Conservation (phyloP, 345 rosid species). For the Toxicodendron radicans region DNA sequence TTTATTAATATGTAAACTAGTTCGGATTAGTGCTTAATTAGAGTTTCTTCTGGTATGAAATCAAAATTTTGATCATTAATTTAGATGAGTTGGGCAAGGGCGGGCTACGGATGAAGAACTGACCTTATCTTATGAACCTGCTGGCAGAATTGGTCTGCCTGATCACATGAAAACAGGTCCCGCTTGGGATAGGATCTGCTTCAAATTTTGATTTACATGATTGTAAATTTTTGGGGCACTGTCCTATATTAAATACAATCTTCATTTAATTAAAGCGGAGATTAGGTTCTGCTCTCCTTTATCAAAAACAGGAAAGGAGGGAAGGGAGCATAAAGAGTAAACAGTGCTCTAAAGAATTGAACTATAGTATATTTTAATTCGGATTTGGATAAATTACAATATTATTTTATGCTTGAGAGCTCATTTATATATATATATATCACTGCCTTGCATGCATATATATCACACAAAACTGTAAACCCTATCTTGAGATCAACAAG, state of each 20-base stretch:
- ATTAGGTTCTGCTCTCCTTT: too few species aligned
- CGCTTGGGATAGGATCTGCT: background rate
- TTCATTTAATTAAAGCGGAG: background rate
- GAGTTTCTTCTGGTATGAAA: too few species aligned
- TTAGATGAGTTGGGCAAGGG: background rate
- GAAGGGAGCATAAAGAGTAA: background rate
- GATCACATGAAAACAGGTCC: background rate
- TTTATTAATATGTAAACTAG: too few species aligned
- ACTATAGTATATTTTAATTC: background rate
- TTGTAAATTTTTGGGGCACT: background rate
- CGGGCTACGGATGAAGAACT: background rate
- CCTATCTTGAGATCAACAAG: conserved; percentile 36
- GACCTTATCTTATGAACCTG: background rate
- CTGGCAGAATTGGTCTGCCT: too few species aligned
- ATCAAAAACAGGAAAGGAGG: too few species aligned
- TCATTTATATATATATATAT: conserved; percentile 11
- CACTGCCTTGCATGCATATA: conserved; percentile 13
- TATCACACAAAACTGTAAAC: background rate
- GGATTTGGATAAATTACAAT: background rate
- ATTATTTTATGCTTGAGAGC: conserved; percentile 6
- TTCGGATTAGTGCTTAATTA: too few species aligned
- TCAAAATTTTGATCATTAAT: background rate
- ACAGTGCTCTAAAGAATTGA: background rate
- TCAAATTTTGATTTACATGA: background rate
- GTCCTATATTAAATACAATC: background rate